phyloP scores from a whole-genome alignment of 2,329 filamentous ascomycete genomes.

The Huntiella abstrusa region DNA sequence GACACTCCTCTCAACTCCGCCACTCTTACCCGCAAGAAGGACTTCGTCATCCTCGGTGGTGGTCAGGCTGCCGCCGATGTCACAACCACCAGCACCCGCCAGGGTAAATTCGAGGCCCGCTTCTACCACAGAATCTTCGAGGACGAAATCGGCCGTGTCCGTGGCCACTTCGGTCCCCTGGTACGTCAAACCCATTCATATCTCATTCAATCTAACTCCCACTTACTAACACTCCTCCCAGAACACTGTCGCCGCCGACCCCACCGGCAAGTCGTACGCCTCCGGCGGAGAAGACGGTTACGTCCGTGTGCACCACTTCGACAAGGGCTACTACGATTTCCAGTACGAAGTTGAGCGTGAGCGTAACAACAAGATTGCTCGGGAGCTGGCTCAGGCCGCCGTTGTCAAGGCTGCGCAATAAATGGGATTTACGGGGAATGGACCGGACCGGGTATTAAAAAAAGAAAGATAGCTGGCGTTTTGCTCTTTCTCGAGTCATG shows the following conservation, averaged over 20 bases:
- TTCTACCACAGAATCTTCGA: conserved; percentile 99
- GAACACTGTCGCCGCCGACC: conserved; percentile 90
- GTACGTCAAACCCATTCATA: conserved; percentile 17
- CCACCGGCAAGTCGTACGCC: conserved; percentile 79
- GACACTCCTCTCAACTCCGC: conserved; percentile 96
- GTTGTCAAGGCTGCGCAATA: not conserved
- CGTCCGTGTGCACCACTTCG: conserved; percentile 94
- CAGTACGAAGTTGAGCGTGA: conserved; percentile 96
- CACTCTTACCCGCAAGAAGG: conserved; percentile 83
- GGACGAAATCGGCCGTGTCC: conserved; percentile 92
- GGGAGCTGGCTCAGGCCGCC: not conserved
- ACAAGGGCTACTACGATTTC: conserved; percentile 97
- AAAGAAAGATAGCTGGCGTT: not conserved
- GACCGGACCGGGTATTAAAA: conserved; percentile 14
- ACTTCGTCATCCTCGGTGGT: conserved; percentile 94
- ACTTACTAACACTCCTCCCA: conserved; percentile 12
- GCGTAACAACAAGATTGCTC: conserved; percentile 25
- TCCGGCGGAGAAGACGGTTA: conserved; percentile 97
- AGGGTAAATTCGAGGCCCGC: conserved; percentile 97
- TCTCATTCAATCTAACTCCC: no score
- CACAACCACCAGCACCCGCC: conserved; percentile 77
- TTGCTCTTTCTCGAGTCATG: not conserved
- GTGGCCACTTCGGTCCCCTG: conserved; percentile 89
- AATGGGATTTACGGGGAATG: not conserved
- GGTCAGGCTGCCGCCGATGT: conserved; percentile 98